Percentiles rank a stretch among this genome's conserved stretches.
Evolutionary conservation across 148 eudicot genomes (phyloP).

Genomic region (Chenopodium quinoa): DNA sequence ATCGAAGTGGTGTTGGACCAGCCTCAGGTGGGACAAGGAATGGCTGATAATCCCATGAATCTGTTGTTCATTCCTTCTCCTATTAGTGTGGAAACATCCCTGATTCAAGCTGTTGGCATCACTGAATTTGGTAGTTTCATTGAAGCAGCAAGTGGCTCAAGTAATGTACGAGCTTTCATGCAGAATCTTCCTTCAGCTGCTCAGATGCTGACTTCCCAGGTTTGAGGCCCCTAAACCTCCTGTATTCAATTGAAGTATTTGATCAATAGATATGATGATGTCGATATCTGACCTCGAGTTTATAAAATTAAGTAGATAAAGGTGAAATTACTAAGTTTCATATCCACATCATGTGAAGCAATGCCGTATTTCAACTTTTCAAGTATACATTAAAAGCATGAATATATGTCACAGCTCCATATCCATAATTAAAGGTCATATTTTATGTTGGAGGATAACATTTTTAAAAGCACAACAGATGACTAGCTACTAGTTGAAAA

Average conservation of each 20-base stretch:
- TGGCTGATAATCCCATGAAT: conserved; percentile 92
- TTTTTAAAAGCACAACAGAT: not conserved
- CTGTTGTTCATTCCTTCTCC: conserved; percentile 58
- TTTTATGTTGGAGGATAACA: not conserved
- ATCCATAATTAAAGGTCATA: not conserved
- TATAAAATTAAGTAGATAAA: not conserved
- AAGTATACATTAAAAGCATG: not conserved
- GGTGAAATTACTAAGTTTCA: not conserved
- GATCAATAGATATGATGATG: not conserved
- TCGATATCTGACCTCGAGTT: not conserved
- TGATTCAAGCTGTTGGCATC: conserved; percentile 74
- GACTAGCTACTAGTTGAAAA: not conserved
- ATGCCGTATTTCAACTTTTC: not conserved
- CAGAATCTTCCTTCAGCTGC: conserved; percentile 28
- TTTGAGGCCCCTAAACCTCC: conserved; percentile 14
- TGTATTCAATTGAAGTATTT: not conserved
- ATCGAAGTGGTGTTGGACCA: conserved; percentile 62
- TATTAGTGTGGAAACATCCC: conserved; percentile 52
- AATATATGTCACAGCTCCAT: not conserved
- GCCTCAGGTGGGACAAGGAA: conserved; percentile 76
- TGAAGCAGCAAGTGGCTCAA: conserved; percentile 62
- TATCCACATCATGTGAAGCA: not conserved
- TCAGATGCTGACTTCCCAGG: conserved; percentile 42
- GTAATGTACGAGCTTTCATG: conserved; percentile 26
- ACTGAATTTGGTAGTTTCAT: conserved; percentile 52